phyloP scores from a whole-genome alignment of 2,329 filamentous ascomycete genomes.

The Verticillium nonalfalfae region DNA sequence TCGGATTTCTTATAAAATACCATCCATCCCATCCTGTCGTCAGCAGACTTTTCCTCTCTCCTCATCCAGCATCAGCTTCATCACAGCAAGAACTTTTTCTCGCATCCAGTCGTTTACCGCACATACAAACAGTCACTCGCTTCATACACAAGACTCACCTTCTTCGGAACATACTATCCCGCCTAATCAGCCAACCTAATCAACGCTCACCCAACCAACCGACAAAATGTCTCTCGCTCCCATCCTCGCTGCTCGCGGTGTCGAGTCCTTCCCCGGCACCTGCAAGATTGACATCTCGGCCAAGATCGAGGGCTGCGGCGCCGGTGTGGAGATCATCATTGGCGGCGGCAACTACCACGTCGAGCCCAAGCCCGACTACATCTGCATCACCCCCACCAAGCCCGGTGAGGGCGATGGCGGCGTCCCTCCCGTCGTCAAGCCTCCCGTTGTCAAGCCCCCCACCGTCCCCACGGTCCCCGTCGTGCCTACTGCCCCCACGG shows the following conservation, averaged over 20 bases:
- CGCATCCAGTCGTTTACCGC: slow-evolving; percentile 1
- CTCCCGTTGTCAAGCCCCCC: not conserved
- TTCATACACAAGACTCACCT: not conserved
- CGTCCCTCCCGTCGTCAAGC: not conserved
- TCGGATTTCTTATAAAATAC: not conserved
- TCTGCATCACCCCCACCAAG: slow-evolving; percentile 2
- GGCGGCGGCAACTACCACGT: not conserved
- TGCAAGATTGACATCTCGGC: slow-evolving; percentile 2
- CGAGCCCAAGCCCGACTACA: not conserved
- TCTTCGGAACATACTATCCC: not conserved
- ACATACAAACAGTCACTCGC: not conserved
- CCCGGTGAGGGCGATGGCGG: not conserved
- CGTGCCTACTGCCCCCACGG: not conserved
- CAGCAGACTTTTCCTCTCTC: not conserved
- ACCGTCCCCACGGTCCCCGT: not conserved
- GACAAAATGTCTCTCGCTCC: slow-evolving; percentile 1
- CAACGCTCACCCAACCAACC: not conserved
- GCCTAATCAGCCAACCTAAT: not conserved
- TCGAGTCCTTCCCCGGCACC: not conserved
- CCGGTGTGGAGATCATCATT: not conserved
- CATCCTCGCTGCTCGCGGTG: slow-evolving; percentile 1
- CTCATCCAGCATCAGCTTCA: slow-evolving; percentile 1
- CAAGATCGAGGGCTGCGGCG: slow-evolving; percentile 1
- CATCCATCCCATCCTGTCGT: not conserved
- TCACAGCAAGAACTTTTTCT: not conserved